Evolutionary conservation across 2,329 filamentous ascomycete genomes (phyloP).

Genomic region (Trichoderma koningiopsis): DNA sequence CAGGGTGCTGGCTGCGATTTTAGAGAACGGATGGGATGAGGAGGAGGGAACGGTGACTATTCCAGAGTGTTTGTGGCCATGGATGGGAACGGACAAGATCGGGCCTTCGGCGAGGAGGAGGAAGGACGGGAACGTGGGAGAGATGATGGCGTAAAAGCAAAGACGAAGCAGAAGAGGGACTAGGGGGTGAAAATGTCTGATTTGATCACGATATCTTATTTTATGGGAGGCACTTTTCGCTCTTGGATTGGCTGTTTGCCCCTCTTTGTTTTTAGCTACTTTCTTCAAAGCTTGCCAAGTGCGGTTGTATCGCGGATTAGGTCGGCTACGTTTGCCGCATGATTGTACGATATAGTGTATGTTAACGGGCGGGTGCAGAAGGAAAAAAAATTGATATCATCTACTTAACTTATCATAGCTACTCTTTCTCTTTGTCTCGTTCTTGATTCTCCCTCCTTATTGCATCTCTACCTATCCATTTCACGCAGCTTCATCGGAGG

Average conservation of each 20-base stretch:
- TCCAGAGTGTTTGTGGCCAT: constrained; percentile 76
- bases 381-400: neutral
- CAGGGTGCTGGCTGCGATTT: constrained; percentile 79
- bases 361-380: neutral
- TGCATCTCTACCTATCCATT: neutral
- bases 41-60: constrained; percentile 66
- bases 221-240: neutral
- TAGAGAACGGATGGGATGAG: constrained; percentile 91
- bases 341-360: neutral
- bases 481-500: no score
- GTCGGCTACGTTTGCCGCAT: neutral
- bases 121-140: constrained; percentile 28
- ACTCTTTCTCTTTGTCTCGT: neutral
- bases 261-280: neutral
- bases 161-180: neutral
- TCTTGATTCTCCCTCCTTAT: neutral
- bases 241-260: neutral
- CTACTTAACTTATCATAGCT: neutral
- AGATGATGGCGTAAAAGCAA: constrained; percentile 13
- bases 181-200: neutral
- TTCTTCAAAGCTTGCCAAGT: neutral
- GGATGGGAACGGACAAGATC: constrained; percentile 79
- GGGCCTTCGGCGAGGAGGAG: constrained; percentile 37
- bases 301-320: neutral
- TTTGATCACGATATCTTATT: neutral